Conservation (phyloP, 768 basidiomycete genomes). For the Suillus americanus region DNA sequence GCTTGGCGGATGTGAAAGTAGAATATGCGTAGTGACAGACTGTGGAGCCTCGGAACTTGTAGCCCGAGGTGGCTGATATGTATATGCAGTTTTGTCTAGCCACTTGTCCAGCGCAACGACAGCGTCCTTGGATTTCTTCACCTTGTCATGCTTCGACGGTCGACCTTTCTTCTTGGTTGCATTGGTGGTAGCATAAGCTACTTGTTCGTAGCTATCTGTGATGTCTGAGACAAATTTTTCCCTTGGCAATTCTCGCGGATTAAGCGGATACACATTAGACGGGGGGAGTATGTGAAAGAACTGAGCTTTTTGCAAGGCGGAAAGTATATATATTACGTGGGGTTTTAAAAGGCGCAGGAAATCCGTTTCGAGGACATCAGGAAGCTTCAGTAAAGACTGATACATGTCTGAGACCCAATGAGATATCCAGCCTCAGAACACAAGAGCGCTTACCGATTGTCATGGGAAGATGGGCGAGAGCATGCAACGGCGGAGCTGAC, state of each 20-base stretch:
- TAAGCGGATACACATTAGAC: constrained; percentile 48
- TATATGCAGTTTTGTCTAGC: constrained; percentile 40
- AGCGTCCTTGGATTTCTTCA: constrained; percentile 50
- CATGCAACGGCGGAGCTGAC: constrained; percentile 50
- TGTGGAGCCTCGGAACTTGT: background rate
- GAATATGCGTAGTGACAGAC: constrained; percentile 29
- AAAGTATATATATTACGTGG: constrained; percentile 49
- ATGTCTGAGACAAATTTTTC: constrained; percentile 55
- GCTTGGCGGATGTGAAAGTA: constrained; percentile 32
- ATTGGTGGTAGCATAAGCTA: constrained; percentile 7
- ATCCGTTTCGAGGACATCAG: constrained; percentile 41
- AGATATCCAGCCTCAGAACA: background rate
- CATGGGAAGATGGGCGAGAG: constrained; percentile 56
- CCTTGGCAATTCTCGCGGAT: constrained; percentile 67
- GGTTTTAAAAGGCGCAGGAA: constrained; percentile 48
- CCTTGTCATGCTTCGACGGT: constrained; percentile 60
- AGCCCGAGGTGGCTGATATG: constrained; percentile 13
- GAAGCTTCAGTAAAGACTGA: constrained; percentile 46
- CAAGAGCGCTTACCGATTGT: constrained; percentile 49
- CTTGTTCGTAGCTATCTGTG: constrained; percentile 5
- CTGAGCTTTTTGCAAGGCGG: constrained; percentile 43
- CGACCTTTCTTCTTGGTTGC: constrained; percentile 58
- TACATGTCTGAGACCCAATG: constrained; percentile 51
- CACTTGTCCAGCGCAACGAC: constrained; percentile 49
- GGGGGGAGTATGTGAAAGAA: constrained; percentile 63